phyloP scores from a whole-genome alignment of 2,329 filamentous ascomycete genomes.

The Epichloe glyceriae region DNA sequence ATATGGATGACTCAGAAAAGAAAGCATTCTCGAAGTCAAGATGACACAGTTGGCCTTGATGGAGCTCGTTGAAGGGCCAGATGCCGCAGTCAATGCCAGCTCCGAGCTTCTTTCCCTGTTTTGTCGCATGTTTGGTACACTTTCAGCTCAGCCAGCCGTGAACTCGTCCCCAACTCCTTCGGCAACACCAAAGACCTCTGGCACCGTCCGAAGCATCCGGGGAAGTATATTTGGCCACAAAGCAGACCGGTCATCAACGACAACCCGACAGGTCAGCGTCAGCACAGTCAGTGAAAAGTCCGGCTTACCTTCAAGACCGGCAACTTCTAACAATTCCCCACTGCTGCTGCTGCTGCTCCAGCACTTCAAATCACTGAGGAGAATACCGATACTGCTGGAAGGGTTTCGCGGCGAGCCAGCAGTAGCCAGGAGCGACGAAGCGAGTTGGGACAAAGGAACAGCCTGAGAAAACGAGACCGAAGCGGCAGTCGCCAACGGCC shows the following conservation, averaged over 20 bases:
- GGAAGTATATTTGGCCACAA: slow-evolving; percentile 66
- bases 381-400: slow-evolving; percentile 24
- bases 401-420: slow-evolving; percentile 22
- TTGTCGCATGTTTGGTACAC: slow-evolving; percentile 58
- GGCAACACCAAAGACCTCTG: slow-evolving; percentile 55
- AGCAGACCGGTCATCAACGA: slow-evolving; percentile 30
- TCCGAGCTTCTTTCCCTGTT: slow-evolving; percentile 77
- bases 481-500: slow-evolving; percentile 35
- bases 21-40: slow-evolving; percentile 81
- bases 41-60: slow-evolving; percentile 84
- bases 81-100: slow-evolving; percentile 76
- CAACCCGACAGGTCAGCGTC: slow-evolving; percentile 27
- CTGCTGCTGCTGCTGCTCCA: slow-evolving; percentile 36
- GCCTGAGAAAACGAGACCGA: slow-evolving; percentile 39
- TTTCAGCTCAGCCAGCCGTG: slow-evolving; percentile 32
- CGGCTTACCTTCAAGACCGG: slow-evolving; percentile 15
- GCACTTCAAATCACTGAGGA: slow-evolving; percentile 68
- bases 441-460: slow-evolving; percentile 35
- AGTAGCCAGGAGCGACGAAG: slow-evolving; percentile 27
- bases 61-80: slow-evolving; percentile 71
- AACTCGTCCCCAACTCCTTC: slow-evolving; percentile 27
- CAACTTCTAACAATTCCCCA: slow-evolving; percentile 31
- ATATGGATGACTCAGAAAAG: slow-evolving; percentile 78
- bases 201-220: slow-evolving; percentile 55
- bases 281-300: slow-evolving; percentile 25